A percentile compares a stretch with the other conserved stretches of the same genome.
These are phyloP conservation scores for Eucalyptus pauciflora DNA, from an alignment of 345 rosid species.

Conservation along the genomic window DNA sequence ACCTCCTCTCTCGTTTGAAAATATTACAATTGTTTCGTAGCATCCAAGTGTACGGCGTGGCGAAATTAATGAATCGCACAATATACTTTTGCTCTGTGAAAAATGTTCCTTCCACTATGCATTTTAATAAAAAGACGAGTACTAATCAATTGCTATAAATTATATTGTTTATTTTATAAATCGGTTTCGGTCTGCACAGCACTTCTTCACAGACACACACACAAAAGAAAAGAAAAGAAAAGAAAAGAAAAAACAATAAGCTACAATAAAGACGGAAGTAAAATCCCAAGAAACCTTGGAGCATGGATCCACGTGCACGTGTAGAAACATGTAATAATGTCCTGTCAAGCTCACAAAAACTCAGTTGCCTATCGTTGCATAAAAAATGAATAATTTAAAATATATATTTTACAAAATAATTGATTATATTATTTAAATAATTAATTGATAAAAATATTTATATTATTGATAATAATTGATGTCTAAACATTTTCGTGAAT, in stretches of 20 bases:
- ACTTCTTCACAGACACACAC: neutral
- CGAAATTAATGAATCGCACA: neutral
- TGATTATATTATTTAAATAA: no score
- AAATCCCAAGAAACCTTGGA: neutral
- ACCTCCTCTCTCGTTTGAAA: neutral
- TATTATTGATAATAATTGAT: no score
- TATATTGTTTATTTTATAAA: no score
- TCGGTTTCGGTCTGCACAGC: neutral
- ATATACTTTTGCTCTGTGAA: neutral
- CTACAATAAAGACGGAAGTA: neutral
- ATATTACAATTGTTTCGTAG: neutral
- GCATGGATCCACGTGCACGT: neutral
- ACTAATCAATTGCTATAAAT: neutral
- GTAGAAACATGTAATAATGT: neutral
- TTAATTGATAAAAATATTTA: no score
- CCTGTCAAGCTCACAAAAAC: neutral
- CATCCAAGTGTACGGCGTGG: no score
- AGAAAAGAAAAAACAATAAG: accelerated
- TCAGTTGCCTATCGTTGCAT: no score
- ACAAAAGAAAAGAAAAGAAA: no score
- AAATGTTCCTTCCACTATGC: neutral
- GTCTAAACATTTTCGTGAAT: no score
- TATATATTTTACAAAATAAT: no score
- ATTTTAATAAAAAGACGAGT: neutral
- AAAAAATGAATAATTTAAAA: no score